Evolutionary conservation across 1,139 yeast genomes (phyloP).

Genomic region (Zhuliangozyma blackwelliae): DNA sequence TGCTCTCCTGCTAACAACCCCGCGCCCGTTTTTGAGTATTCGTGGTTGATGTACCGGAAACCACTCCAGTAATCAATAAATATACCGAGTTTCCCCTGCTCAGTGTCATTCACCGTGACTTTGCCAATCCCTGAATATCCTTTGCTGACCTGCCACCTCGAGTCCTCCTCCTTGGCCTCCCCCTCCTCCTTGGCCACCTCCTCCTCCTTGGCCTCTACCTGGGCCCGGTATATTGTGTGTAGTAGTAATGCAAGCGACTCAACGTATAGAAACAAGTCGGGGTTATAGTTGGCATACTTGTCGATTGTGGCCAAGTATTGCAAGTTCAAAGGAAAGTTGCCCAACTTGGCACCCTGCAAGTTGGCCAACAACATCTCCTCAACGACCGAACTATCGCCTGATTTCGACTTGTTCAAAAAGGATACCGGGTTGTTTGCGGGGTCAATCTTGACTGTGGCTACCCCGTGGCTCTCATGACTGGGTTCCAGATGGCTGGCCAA

Average conservation of each 20-base stretch:
- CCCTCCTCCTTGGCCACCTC: background rate
- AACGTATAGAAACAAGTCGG: conserved; percentile 29
- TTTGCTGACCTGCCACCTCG: conserved; percentile 17
- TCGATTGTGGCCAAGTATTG: conserved; percentile 37
- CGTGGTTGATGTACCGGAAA: conserved; percentile 24
- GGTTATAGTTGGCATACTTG: conserved; percentile 25
- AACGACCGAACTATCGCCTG: conserved; percentile 13
- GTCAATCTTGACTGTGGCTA: conserved; percentile 10
- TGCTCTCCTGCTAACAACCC: background rate
- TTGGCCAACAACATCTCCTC: conserved; percentile 29
- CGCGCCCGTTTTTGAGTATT: conserved; percentile 16
- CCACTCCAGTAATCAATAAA: conserved; percentile 38
- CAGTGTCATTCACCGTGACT: conserved; percentile 22
- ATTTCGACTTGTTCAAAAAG: conserved; percentile 10
- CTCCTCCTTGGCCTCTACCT: conserved; percentile 14
- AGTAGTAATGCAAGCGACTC: conserved; percentile 31
- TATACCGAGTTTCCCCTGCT: conserved; percentile 26
- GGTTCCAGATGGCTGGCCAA: conserved; percentile 7
- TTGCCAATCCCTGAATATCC: conserved; percentile 31
- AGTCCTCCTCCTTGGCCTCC: background rate
- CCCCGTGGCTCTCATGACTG: conserved; percentile 5
- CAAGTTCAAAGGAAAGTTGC: conserved; percentile 33
- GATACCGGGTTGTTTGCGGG: conserved; percentile 11
- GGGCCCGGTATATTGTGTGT: conserved; percentile 15
- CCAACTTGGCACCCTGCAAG: conserved; percentile 20